Base-by-base conservation (phyloP, 2,329 filamentous ascomycete genomes). In the Fusarium pseudoanthophilum region DNA sequence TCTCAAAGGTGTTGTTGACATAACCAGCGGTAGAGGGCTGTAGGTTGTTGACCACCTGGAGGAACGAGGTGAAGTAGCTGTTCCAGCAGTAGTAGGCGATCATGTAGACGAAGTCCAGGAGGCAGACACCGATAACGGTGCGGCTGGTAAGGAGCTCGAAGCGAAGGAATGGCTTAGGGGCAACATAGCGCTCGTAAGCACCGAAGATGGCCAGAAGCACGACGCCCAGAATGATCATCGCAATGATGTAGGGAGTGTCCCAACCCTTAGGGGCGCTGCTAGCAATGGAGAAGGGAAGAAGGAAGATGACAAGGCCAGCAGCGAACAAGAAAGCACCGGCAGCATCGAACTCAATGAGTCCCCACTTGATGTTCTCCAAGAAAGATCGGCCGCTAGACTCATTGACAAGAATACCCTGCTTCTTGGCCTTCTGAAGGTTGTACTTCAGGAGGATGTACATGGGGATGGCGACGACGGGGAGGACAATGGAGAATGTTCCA, bases 401-500 rank as follows among this genome's bases (percentile, higher is more conserved):
- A 2, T 80, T 79, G 15, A 79, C 75, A 21, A 87, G 73, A 4
- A 88, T 75, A 1, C 89, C 89, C 13, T 84, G 75, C 60, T 84
- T 84, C 77, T 84, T 83, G 15, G 90, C 90, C 78, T 90, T 89
- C 42, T 81, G 81, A 53, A 89, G 86, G 77, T 91, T 89, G 76
- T 84, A 79, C 62, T 87, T 82, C 72, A 92, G 82, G 13, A 92
- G 80, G 26, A 84, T 75, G 40, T 88, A 87, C 49, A 93, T 83
- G 0, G 92, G 91, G 21, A 89, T 67, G 40, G 87, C 88, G 48
- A 91, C 86, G 30, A 88, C 81, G 2, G 91, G 91, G 11, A 90
- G 83, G 70, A 93, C 86, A 73, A 93, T 90, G 52, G 88, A 85
- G 81, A 92, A 93, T 69, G 86, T 86, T 46, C 90, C 91, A 75